phyloP scores from a whole-genome alignment of 176 grass and related monocot genomes.

The Eleusine indica region DNA sequence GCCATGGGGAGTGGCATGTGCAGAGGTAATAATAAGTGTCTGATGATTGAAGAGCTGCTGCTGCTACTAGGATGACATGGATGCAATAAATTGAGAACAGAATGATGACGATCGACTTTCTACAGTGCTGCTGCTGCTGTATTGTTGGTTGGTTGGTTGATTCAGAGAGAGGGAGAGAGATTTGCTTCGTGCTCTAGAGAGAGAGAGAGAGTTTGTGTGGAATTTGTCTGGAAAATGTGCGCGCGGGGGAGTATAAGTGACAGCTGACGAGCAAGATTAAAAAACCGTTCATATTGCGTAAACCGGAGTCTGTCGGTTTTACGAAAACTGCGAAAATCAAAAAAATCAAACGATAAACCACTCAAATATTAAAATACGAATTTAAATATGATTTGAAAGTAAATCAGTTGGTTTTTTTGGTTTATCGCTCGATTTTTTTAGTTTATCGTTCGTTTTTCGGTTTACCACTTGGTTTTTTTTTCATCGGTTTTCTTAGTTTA shows the following conservation, averaged over 20 bases:
- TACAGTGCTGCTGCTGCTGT: neutral
- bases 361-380: no score
- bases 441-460: no score
- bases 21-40: neutral
- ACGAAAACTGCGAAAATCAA: no score
- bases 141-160: neutral
- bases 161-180: neutral
- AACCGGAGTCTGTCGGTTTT: no score
- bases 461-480: no score
- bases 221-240: constrained; percentile 30
- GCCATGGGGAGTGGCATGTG: constrained; percentile 42
- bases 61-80: constrained; percentile 27
- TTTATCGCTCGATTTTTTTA: no score
- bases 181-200: constrained; percentile 14
- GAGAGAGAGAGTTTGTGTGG: neutral
- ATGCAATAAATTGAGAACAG: neutral
- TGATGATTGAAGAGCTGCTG: neutral
- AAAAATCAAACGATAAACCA: no score
- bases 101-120: neutral
- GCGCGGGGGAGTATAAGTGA: neutral
- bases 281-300: no score
- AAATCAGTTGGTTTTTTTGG: no score
- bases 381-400: no score
- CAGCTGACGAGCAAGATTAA: neutral
- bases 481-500: no score